Conservation (phyloP, 1,284 basidiomycete species). For the Exsudoporus floridanus region DNA sequence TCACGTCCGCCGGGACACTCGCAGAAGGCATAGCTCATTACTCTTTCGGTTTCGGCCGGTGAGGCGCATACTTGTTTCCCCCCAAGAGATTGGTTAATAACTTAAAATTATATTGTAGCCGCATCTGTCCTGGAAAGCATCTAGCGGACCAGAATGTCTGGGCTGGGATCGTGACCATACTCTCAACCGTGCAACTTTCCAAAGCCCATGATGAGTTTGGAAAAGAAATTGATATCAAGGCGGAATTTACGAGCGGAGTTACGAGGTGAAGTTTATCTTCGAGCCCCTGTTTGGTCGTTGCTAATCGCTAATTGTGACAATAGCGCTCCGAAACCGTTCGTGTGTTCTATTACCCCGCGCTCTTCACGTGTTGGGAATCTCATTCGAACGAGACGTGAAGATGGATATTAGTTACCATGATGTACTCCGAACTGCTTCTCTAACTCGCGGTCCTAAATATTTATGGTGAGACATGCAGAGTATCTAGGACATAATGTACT, state of each 20-base stretch:
- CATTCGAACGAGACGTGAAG: conserved; percentile 7
- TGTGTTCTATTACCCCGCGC: conserved; percentile 19
- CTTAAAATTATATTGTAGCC: conserved; percentile 18
- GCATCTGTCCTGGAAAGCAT: conserved; percentile 27
- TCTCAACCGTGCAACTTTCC: conserved; percentile 23
- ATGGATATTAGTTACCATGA: not conserved
- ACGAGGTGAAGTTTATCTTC: conserved; percentile 11
- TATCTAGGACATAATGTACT: not conserved
- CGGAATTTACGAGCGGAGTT: conserved; percentile 28
- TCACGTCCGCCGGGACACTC: conserved; percentile 17
- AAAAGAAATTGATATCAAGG: conserved; percentile 24
- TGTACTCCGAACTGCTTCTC: not conserved
- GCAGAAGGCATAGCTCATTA: not conserved
- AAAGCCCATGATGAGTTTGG: conserved; percentile 22
- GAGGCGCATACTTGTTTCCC: not conserved
- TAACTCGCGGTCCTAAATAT: too few species aligned
- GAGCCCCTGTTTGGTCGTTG: not conserved
- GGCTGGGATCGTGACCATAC: conserved; percentile 22
- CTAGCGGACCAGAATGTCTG: conserved; percentile 29
- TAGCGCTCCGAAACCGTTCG: conserved; percentile 28
- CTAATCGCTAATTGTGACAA: conserved; percentile 5
- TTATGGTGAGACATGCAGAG: too few species aligned
- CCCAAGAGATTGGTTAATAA: not conserved
- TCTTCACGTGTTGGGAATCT: conserved; percentile 19
- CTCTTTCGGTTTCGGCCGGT: conserved; percentile 33